phyloP scores from a whole-genome alignment of 345 rosid genomes.

The Theobroma cacao region DNA sequence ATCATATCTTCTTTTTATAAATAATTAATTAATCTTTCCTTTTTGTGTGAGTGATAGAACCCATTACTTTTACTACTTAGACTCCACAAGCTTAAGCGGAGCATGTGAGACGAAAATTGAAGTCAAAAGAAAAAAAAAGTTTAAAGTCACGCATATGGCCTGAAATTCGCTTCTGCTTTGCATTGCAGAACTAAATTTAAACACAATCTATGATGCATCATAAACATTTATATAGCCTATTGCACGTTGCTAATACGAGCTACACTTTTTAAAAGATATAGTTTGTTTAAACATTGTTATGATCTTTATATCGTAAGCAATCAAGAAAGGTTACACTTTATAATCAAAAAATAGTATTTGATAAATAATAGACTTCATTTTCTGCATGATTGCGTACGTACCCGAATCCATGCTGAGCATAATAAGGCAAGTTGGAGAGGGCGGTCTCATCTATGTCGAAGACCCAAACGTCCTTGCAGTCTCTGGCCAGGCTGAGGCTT shows the following conservation, averaged over 20 bases:
- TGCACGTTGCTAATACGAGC: too few species aligned
- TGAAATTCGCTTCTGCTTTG: too few species aligned
- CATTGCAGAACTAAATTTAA: too few species aligned
- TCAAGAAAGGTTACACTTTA: too few species aligned
- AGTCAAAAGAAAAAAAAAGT: neutral
- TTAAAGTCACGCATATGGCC: neutral
- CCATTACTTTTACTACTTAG: neutral
- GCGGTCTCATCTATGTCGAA: conserved; percentile 49
- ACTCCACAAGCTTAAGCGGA: too few species aligned
- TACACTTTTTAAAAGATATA: too few species aligned
- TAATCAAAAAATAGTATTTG: too few species aligned
- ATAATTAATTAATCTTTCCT: neutral
- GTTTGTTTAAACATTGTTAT: too few species aligned
- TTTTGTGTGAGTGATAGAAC: neutral
- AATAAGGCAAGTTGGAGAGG: conserved; percentile 40
- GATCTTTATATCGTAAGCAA: too few species aligned
- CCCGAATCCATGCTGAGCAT: conserved; percentile 37
- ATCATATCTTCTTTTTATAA: neutral
- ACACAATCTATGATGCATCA: too few species aligned
- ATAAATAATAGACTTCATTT: neutral
- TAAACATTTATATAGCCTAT: too few species aligned
- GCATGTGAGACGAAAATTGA: neutral
- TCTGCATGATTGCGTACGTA: conserved; percentile 5
- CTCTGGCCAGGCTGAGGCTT: conserved; percentile 23
- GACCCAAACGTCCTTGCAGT: conserved; percentile 42